A percentile compares a stretch with the other conserved stretches of the same genome.
phyloP scores from a whole-genome alignment of 805 yeast species.

The Metschnikowia drakensbergensis region DNA sequence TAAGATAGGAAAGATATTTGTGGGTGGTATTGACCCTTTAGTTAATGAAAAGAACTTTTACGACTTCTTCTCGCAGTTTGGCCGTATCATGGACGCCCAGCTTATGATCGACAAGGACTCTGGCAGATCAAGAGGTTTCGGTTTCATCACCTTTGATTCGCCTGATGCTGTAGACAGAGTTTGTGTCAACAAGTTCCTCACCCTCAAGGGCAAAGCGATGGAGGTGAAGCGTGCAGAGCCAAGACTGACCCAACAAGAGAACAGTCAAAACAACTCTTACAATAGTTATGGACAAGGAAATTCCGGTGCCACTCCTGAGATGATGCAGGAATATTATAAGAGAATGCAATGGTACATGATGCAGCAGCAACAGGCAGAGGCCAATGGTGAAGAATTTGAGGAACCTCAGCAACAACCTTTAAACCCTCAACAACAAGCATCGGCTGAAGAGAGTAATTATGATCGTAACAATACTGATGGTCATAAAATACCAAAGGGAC shows the following conservation, averaged over 20 bases:
- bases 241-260: constrained; percentile 40
- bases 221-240: constrained; percentile 85
- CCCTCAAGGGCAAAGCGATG: constrained; percentile 80
- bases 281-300: constrained; percentile 21
- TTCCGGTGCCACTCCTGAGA: constrained; percentile 41
- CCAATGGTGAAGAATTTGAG: constrained; percentile 20
- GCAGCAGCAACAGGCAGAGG: constrained; percentile 47
- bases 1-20: constrained; percentile 92
- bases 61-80: constrained; percentile 80
- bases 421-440: constrained; percentile 40
- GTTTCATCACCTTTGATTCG: constrained; percentile 92
- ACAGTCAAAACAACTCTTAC: constrained; percentile 27
- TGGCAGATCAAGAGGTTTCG: constrained; percentile 95
- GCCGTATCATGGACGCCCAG: constrained; percentile 91
- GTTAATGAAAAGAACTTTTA: constrained; percentile 89
- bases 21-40: constrained; percentile 93
- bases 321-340: constrained; percentile 62
- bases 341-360: constrained; percentile 63
- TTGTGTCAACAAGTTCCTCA: constrained; percentile 73
- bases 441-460: constrained; percentile 16
- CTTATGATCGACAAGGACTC: constrained; percentile 96
- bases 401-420: constrained; percentile 39
- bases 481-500: not conserved
- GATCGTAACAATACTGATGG: constrained; percentile 10
- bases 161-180: constrained; percentile 92